phyloP scores from a whole-genome alignment of 768 basidiomycete species.

The Lactarius tabidus region DNA sequence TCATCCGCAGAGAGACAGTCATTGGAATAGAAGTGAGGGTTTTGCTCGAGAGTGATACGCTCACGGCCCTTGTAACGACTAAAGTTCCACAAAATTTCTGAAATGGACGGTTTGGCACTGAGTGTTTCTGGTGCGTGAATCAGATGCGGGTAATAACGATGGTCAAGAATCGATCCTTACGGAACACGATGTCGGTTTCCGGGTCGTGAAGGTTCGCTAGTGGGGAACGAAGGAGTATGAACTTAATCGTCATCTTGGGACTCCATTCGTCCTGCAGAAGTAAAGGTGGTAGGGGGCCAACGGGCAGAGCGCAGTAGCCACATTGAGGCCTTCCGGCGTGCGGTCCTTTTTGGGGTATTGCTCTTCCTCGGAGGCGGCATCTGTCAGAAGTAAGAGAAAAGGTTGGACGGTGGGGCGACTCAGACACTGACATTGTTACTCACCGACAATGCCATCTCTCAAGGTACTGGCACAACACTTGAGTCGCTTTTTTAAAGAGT shows the following conservation, averaged over 20 bases:
- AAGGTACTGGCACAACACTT: neutral
- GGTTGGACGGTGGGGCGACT: neutral
- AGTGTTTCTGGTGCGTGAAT: slow-evolving; percentile 4
- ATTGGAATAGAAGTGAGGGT: slow-evolving; percentile 17
- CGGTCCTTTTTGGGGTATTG: neutral
- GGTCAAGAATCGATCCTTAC: neutral
- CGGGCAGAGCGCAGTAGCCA: neutral
- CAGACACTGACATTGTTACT: neutral
- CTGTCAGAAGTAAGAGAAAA: neutral
- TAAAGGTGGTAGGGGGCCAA: neutral
- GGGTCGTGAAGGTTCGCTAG: neutral
- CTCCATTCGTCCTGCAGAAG: neutral
- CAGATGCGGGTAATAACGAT: neutral
- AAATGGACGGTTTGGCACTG: neutral
- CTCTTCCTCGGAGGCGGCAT: neutral
- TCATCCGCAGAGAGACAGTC: neutral
- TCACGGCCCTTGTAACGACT: neutral
- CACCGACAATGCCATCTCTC: neutral
- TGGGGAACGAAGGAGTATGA: neutral
- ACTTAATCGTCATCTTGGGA: neutral
- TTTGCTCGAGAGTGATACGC: slow-evolving; percentile 12
- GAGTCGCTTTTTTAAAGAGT: neutral
- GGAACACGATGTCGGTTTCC: neutral
- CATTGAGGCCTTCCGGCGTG: neutral
- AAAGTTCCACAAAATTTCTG: slow-evolving; percentile 22